These are phyloP conservation scores for Trametes cubensis DNA, from an alignment of 768 basidiomycete genomes.

Conservation along the genomic window DNA sequence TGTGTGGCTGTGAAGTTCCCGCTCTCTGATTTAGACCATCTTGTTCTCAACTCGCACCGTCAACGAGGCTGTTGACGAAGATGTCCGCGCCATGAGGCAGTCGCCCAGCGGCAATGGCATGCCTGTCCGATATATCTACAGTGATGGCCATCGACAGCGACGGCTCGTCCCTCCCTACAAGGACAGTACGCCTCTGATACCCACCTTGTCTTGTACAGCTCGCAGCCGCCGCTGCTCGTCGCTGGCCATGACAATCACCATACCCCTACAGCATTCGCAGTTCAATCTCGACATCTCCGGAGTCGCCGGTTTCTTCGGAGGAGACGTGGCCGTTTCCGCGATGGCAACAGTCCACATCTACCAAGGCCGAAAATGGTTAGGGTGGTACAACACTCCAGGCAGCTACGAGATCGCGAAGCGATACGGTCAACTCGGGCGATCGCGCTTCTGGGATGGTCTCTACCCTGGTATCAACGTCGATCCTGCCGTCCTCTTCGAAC, in stretches of 20 bases:
- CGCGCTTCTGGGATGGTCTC: slow-evolving; percentile 24
- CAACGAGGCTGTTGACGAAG: neutral
- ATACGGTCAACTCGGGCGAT: slow-evolving; percentile 19
- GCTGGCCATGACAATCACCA: neutral
- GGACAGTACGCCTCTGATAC: neutral
- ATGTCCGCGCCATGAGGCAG: slow-evolving; percentile 11
- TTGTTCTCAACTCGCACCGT: neutral
- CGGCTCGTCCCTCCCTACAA: neutral
- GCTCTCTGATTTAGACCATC: neutral
- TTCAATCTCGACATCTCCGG: slow-evolving; percentile 24
- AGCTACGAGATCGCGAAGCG: slow-evolving; percentile 25
- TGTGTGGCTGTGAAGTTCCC: neutral
- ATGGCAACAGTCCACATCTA: slow-evolving; percentile 23
- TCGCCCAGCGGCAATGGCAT: neutral
- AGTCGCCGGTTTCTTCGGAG: slow-evolving; percentile 21
- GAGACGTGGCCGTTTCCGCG: slow-evolving; percentile 20
- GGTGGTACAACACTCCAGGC: slow-evolving; percentile 23
- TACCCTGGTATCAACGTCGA: slow-evolving; percentile 22
- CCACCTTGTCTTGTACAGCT: no score
- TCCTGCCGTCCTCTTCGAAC: slow-evolving; percentile 21
- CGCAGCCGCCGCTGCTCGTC: neutral
- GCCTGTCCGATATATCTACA: neutral
- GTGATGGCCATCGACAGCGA: neutral
- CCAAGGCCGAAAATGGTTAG: slow-evolving; percentile 20
- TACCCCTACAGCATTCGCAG: slow-evolving; percentile 13